phyloP scores from a whole-genome alignment of 2,329 filamentous ascomycete species.

The Balansia obtecta region DNA sequence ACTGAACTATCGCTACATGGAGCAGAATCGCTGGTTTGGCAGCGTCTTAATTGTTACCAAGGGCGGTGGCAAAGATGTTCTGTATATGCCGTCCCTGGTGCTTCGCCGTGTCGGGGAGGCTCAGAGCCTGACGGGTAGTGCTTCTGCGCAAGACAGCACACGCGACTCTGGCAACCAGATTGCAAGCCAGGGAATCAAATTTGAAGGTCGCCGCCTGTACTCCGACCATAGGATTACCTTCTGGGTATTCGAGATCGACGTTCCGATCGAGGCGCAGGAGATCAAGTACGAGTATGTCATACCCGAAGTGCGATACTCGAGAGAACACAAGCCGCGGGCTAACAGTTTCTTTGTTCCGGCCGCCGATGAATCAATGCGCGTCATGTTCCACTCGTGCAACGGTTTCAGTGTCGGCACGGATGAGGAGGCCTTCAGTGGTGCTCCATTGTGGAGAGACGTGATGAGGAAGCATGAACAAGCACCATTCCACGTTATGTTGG shows the following conservation, averaged over 20 bases:
- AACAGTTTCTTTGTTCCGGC: constrained; percentile 81
- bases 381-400: constrained; percentile 98
- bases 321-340: constrained; percentile 39
- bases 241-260: constrained; percentile 77
- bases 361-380: constrained; percentile 77
- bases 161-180: constrained; percentile 11
- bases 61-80: constrained; percentile 50
- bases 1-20: constrained; percentile 67
- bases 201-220: constrained; percentile 42
- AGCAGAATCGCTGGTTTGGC: constrained; percentile 64
- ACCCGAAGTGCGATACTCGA: constrained; percentile 49
- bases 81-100: constrained; percentile 44
- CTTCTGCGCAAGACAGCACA: constrained; percentile 16
- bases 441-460: constrained; percentile 93
- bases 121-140: constrained; percentile 7
- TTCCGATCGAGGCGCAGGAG: constrained; percentile 61
- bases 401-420: constrained; percentile 86
- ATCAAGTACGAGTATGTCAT: constrained; percentile 70
- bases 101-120: constrained; percentile 31
- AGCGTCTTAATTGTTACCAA: constrained; percentile 75
- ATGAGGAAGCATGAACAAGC: constrained; percentile 63
- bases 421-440: constrained; percentile 74
- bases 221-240: constrained; percentile 64
- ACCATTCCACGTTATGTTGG: constrained; percentile 92
- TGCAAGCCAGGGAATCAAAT: constrained; percentile 30